Evolutionary conservation across 306 rosid genomes (phyloP).

Genomic region (Prunus kanzakura): DNA sequence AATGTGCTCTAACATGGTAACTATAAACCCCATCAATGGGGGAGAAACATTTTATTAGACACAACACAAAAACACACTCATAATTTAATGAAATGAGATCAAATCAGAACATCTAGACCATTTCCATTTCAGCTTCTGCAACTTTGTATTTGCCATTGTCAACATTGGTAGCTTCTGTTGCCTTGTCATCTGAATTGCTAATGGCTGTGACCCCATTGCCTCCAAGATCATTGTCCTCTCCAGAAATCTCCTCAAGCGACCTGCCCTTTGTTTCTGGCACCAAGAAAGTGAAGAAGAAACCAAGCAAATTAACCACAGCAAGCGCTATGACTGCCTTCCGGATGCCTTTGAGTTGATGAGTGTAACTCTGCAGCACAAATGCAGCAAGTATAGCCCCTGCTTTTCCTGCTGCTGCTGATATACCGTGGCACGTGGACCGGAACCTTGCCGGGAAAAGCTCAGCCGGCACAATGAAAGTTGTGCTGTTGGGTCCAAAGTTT

Average conservation of each 20-base stretch:
- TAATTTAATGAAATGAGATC: background rate
- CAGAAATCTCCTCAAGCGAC: constrained; percentile 21
- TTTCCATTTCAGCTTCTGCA: constrained; percentile 1
- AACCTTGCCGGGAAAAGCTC: constrained; percentile 55
- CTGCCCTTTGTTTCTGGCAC: constrained; percentile 12
- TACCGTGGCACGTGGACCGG: constrained; percentile 53
- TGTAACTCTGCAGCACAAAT: constrained; percentile 39
- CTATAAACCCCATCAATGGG: background rate
- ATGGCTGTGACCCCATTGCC: constrained; percentile 7
- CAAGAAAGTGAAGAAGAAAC: constrained; percentile 16
- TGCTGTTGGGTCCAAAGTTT: constrained; percentile 67
- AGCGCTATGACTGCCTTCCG: constrained; percentile 24
- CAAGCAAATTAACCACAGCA: constrained; percentile 7
- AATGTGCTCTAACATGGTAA: background rate
- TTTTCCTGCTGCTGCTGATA: constrained; percentile 59
- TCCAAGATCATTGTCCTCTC: constrained; percentile 6
- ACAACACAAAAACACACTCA: too few species aligned
- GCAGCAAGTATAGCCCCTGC: constrained; percentile 59
- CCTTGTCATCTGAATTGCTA: constrained; percentile 9
- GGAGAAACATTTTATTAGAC: background rate
- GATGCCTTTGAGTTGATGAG: background rate
- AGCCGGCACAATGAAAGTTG: constrained; percentile 54
- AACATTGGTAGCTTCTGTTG: background rate
- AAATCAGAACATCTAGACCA: constrained; percentile 23
- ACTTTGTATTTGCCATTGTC: constrained; percentile 27